Evolutionary conservation across 805 yeast genomes (phyloP).

Genomic region (Sugiyamaella valdiviana): DNA sequence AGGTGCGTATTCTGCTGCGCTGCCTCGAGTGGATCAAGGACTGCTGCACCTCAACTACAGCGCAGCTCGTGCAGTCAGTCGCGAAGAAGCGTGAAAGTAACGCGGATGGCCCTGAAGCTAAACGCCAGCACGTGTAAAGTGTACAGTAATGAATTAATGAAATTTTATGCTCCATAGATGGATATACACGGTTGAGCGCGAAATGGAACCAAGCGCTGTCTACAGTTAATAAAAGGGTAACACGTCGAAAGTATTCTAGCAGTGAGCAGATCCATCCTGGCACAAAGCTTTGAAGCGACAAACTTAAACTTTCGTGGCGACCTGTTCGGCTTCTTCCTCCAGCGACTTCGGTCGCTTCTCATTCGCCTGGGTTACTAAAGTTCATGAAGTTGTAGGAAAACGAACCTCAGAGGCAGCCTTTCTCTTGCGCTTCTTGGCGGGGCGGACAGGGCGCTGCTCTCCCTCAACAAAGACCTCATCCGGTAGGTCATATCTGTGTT

Average conservation of each 20-base stretch:
- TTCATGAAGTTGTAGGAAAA: background rate
- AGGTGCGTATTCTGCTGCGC: conserved; percentile 22
- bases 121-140: background rate
- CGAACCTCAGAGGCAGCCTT: conserved; percentile 14
- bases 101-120: background rate
- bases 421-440: conserved; percentile 47
- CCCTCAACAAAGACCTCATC: conserved; percentile 74
- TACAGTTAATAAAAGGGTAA: too few relatives aligned
- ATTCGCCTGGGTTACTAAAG: background rate
- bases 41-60: background rate
- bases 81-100: background rate
- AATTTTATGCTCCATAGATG: background rate
- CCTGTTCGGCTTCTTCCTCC: conserved; percentile 1
- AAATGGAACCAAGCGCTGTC: background rate
- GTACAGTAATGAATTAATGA: background rate
- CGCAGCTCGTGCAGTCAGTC: background rate
- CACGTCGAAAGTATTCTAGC: too few relatives aligned
- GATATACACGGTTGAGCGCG: too few relatives aligned
- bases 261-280: too few relatives aligned
- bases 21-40: conserved; percentile 22
- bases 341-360: conserved; percentile 1
- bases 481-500: conserved; percentile 58
- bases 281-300: background rate
- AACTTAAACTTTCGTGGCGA: background rate
- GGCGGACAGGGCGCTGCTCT: conserved; percentile 68